Percentiles rank a stretch among this genome's conserved stretches.
Conservation (phyloP, 345 rosid genomes). For the Hirschfeldia incana region DNA sequence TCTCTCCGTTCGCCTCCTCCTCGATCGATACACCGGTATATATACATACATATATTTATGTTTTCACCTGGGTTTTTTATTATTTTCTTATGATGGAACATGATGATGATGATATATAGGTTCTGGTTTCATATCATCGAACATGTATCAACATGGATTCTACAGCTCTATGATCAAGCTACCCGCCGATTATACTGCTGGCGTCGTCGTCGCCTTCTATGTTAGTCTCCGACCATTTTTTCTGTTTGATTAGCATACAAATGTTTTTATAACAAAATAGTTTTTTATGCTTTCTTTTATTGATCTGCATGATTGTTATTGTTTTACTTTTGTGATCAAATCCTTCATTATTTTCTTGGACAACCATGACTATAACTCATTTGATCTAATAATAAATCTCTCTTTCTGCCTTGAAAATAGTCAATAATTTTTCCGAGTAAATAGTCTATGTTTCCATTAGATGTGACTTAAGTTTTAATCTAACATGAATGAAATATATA, state of each 20-base stretch:
- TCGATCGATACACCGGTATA: constrained; percentile 73
- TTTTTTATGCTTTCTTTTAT: not conserved
- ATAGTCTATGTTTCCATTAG: not conserved
- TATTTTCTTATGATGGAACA: not conserved
- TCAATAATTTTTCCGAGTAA: constrained; percentile 28
- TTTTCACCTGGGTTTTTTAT: not conserved
- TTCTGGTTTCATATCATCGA: constrained; percentile 86
- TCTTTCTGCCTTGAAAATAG: constrained; percentile 18
- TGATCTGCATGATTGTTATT: constrained; percentile 11
- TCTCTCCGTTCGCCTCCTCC: constrained; percentile 80
- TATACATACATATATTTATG: not conserved
- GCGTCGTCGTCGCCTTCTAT: constrained; percentile 84
- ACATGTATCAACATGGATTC: constrained; percentile 77
- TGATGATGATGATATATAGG: constrained; percentile 45
- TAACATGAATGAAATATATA: not conserved
- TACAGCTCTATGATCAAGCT: constrained; percentile 87
- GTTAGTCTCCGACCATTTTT: constrained; percentile 44
- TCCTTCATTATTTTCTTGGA: not conserved
- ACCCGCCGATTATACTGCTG: constrained; percentile 84
- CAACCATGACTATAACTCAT: not conserved
- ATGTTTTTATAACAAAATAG: not conserved
- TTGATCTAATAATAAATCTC: not conserved
- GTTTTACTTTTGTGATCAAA: not conserved
- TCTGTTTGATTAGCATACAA: not conserved
- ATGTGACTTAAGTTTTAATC: not conserved